phyloP scores from a whole-genome alignment of 371 early-diverging fungal species.

The Mucor lusitanicus region DNA sequence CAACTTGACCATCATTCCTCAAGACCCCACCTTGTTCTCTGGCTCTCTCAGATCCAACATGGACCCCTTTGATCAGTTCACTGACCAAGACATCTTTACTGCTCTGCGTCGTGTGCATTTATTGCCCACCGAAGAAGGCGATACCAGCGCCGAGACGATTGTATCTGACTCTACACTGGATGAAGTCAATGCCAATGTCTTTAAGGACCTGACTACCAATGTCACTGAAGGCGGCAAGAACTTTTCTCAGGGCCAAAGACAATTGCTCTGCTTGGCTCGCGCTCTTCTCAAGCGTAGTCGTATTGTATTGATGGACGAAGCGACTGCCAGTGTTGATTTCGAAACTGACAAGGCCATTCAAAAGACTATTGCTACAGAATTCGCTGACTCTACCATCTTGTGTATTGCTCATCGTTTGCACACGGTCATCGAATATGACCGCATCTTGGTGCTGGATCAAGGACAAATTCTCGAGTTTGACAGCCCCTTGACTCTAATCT shows the following conservation, averaged over 20 bases:
- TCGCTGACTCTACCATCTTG: slow-evolving; percentile 69
- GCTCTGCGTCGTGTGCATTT: slow-evolving; percentile 63
- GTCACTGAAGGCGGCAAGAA: slow-evolving; percentile 75
- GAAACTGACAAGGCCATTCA: slow-evolving; percentile 70
- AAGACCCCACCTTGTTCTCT: slow-evolving; percentile 71
- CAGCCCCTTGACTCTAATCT: slow-evolving; percentile 47
- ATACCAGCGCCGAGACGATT: background rate
- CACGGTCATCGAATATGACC: slow-evolving; percentile 84
- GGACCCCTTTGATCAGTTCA: slow-evolving; percentile 65
- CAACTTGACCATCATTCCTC: slow-evolving; percentile 75
- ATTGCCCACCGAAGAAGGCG: slow-evolving; percentile 11
- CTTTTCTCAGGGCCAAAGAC: slow-evolving; percentile 84
- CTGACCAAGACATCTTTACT: slow-evolving; percentile 71
- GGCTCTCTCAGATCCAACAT: slow-evolving; percentile 68
- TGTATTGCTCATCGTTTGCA: slow-evolving; percentile 85
- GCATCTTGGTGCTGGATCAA: slow-evolving; percentile 78
- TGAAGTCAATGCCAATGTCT: slow-evolving; percentile 46
- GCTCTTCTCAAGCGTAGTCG: slow-evolving; percentile 62
- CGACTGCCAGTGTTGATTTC: slow-evolving; percentile 81
- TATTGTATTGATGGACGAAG: slow-evolving; percentile 67
- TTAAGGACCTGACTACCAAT: slow-evolving; percentile 29
- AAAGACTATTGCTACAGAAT: slow-evolving; percentile 61
- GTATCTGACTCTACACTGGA: slow-evolving; percentile 17
- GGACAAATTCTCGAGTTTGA: slow-evolving; percentile 75
- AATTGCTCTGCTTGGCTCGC: slow-evolving; percentile 80